Percentiles rank a stretch among this genome's conserved stretches.
Evolutionary conservation across 805 yeast species (phyloP).

Genomic region (Saccharomycopsis babjevae): DNA sequence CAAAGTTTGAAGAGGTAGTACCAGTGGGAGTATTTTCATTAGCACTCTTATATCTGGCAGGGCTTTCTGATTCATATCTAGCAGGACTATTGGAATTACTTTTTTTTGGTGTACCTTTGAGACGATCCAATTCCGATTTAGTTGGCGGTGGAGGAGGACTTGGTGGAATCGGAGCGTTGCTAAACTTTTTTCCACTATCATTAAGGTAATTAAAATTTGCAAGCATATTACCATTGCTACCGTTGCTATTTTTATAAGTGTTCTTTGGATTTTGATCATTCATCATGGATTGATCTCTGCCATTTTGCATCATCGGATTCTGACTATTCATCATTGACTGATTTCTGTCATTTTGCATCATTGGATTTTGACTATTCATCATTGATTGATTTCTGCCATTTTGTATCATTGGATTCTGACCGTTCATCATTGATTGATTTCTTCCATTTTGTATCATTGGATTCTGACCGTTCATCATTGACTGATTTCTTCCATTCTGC

Average conservation of each 20-base stretch:
- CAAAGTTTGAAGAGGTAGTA: neutral
- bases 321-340: conserved; percentile 11
- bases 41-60: neutral
- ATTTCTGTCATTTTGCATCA: conserved; percentile 7
- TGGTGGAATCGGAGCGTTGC: neutral
- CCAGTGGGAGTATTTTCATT: neutral
- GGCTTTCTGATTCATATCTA: neutral
- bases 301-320: conserved; percentile 11
- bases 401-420: neutral
- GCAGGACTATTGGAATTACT: neutral
- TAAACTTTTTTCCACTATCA: neutral
- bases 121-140: conserved; percentile 6
- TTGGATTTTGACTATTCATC: conserved; percentile 12
- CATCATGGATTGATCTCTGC: conserved; percentile 1
- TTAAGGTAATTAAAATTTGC: neutral
- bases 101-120: conserved; percentile 9
- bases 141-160: conserved; percentile 4
- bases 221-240: neutral
- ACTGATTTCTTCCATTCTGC: conserved; percentile 2
- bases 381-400: conserved; percentile 6
- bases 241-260: neutral
- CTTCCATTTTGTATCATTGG: conserved; percentile 6
- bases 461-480: conserved; percentile 4
- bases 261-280: conserved; percentile 13
- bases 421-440: neutral